A percentile compares a stretch with the other conserved stretches of the same genome.
Evolutionary conservation across 257 asterid species (phyloP).

Genomic region (Solanum etuberosum): DNA sequence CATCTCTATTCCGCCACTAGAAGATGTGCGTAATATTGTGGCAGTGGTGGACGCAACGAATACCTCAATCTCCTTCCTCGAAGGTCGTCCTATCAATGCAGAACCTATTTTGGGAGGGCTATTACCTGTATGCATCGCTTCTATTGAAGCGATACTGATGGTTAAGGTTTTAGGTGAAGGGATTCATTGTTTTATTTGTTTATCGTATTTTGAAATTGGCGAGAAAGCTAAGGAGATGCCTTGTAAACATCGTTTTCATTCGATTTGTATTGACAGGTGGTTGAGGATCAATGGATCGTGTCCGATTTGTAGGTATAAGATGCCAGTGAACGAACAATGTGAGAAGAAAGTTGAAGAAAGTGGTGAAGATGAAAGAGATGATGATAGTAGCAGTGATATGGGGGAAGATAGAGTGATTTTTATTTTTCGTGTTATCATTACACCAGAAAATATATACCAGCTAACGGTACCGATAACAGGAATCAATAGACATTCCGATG

Average conservation of each 20-base stretch:
- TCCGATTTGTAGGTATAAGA: too few relatives aligned
- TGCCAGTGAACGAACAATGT: neutral
- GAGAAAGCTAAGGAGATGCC: neutral
- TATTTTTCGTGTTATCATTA: neutral
- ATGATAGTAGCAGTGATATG: neutral
- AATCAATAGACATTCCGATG: neutral
- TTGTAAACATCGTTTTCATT: neutral
- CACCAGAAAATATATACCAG: neutral
- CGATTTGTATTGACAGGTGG: too few relatives aligned
- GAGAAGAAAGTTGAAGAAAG: neutral
- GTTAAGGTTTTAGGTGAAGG: neutral
- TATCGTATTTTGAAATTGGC: neutral
- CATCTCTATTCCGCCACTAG: too few relatives aligned
- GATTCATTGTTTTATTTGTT: neutral
- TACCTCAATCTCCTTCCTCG: neutral
- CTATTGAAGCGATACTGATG: neutral
- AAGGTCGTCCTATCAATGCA: neutral
- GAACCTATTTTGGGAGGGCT: neutral
- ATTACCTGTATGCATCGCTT: neutral
- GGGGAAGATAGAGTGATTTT: neutral
- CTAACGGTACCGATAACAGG: neutral
- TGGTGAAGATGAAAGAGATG: neutral
- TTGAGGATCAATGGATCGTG: too few relatives aligned
- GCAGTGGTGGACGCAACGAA: neutral
- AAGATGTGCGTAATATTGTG: neutral